These are phyloP conservation scores for Kalaharituber pfeilii DNA, from an alignment of 2,329 filamentous ascomycete species.

Conservation along the genomic window DNA sequence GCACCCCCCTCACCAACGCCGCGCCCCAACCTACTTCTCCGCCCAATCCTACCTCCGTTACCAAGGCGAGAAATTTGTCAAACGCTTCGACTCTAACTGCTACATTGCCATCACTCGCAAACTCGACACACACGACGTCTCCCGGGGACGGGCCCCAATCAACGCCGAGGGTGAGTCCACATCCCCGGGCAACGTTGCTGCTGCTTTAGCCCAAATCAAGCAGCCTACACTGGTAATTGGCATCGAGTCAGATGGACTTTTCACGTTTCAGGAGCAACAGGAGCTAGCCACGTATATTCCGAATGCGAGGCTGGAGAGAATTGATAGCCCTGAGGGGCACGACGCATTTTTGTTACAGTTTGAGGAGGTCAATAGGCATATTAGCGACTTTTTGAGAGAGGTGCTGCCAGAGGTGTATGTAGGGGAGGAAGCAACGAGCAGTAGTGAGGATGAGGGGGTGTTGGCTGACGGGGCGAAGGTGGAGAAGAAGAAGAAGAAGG, in stretches of 20 bases:
- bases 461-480: conserved; percentile 34
- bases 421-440: conserved; percentile 27
- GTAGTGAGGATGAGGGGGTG: conserved; percentile 24
- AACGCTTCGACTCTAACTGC: conserved; percentile 93
- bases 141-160: conserved; percentile 45
- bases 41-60: conserved; percentile 95
- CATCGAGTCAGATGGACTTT: conserved; percentile 88
- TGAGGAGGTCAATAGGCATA: conserved; percentile 82
- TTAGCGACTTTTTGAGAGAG: conserved; percentile 66
- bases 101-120: conserved; percentile 98
- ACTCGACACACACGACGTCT: conserved; percentile 91
- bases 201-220: conserved; percentile 63
- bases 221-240: conserved; percentile 84
- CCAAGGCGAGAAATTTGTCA: conserved; percentile 91
- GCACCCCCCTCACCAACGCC: not conserved
- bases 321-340: conserved; percentile 87
- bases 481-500: conserved; percentile 54
- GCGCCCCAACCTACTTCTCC: conserved; percentile 76
- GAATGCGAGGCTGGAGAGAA: conserved; percentile 60
- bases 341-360: conserved; percentile 95
- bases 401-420: conserved; percentile 78
- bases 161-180: conserved; percentile 27
- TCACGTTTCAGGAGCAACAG: conserved; percentile 92
- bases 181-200: conserved; percentile 37
- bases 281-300: conserved; percentile 72